These are phyloP conservation scores for Helotiales sp. DNA, from an alignment of 2,329 filamentous ascomycete genomes.

Conservation along the genomic window DNA sequence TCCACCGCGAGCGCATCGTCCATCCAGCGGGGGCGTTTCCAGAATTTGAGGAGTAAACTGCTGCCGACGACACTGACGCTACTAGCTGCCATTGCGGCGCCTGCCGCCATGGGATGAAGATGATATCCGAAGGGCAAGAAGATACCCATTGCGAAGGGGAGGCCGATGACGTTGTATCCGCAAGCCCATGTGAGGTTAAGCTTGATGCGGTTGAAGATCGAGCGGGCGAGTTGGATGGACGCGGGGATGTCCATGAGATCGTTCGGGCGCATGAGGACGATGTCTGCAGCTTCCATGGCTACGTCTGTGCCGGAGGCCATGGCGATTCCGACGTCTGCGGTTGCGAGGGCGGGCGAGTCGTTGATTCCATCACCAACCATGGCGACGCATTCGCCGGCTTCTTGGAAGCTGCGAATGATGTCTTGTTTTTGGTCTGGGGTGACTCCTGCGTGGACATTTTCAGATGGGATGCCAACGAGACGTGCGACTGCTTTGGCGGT, in stretches of 20 bases:
- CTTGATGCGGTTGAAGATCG: constrained; percentile 92
- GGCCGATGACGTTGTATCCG: constrained; percentile 86
- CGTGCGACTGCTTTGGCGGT: constrained; percentile 85
- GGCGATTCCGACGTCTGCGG: constrained; percentile 90
- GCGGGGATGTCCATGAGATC: constrained; percentile 93
- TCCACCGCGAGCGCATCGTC: constrained; percentile 70
- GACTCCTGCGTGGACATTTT: constrained; percentile 83
- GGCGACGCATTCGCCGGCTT: constrained; percentile 76
- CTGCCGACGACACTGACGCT: constrained; percentile 89
- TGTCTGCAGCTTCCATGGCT: constrained; percentile 94
- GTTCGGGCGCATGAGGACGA: constrained; percentile 92
- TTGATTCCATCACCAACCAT: constrained; percentile 99
- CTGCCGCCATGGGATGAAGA: constrained; percentile 92
- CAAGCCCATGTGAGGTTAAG: constrained; percentile 92
- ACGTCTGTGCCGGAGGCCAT: constrained; percentile 94
- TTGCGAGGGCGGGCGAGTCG: constrained; percentile 92
- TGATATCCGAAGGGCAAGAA: constrained; percentile 89
- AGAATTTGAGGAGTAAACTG: constrained; percentile 83
- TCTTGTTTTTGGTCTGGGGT: constrained; percentile 89
- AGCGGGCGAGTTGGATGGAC: constrained; percentile 77
- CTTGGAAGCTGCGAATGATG: constrained; percentile 80
- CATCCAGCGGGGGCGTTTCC: constrained; percentile 88
- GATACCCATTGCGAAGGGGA: constrained; percentile 96
- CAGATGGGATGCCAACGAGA: constrained; percentile 77
- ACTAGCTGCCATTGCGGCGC: constrained; percentile 89